These are phyloP conservation scores for Trapa incisa DNA, from an alignment of 345 rosid genomes.

Conservation along the genomic window DNA sequence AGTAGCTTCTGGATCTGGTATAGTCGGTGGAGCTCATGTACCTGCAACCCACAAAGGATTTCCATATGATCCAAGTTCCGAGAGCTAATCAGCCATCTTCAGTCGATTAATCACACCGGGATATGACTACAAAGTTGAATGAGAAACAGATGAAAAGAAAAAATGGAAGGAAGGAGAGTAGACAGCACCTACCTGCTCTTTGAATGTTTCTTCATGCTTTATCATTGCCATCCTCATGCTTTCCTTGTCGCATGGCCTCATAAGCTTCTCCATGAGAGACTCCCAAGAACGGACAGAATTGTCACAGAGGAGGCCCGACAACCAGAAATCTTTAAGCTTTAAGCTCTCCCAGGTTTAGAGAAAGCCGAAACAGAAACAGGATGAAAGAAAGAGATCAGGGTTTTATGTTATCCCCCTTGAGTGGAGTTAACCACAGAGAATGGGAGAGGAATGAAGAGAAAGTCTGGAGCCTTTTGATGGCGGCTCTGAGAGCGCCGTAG, in stretches of 20 bases:
- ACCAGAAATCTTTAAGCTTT: no score
- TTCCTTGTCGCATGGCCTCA: slow-evolving; percentile 62
- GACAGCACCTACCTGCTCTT: slow-evolving; percentile 49
- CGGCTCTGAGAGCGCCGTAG: no score
- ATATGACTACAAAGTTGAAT: no score
- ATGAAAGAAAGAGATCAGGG: no score
- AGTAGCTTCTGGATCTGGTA: slow-evolving; percentile 65
- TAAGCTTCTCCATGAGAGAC: slow-evolving; percentile 54
- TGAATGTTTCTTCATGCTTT: slow-evolving; percentile 92
- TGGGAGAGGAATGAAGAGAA: not conserved
- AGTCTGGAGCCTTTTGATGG: not conserved
- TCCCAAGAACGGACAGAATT: no score
- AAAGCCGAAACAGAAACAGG: no score
- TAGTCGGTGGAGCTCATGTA: slow-evolving; percentile 77
- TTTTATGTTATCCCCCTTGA: not conserved
- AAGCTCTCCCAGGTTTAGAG: no score
- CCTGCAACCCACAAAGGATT: slow-evolving; percentile 23
- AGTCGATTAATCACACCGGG: no score
- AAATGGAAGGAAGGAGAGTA: not conserved
- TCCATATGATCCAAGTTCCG: not conserved
- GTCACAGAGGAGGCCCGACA: no score
- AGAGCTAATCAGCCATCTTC: no score
- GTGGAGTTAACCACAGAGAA: not conserved
- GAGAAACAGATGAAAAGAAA: not conserved
- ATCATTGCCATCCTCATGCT: slow-evolving; percentile 86